Base-by-base conservation (phyloP, 306 rosid genomes). In the Chamaecrista fasciculata region DNA sequence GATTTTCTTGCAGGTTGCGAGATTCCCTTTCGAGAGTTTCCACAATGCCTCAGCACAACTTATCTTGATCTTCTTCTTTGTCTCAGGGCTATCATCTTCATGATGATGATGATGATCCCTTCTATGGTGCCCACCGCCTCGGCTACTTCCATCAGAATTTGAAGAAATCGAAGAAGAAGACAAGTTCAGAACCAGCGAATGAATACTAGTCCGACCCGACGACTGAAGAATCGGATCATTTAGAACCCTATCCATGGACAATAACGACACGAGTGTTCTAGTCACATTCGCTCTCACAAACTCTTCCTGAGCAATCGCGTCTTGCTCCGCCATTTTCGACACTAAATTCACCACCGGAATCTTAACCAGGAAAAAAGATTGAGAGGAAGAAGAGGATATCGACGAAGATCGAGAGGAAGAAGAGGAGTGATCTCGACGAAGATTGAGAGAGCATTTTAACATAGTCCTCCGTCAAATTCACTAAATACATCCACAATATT, bases 11-110 rank as follows among this genome's bases (percentile, higher is more conserved):
- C 91, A 79, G 61, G 84, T 81, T 8, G n/a, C n/a, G 49, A 86
- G 71, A 61, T 87, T 84, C 23, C 60, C 86, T 67, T 57, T 78
- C 19, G 91, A 84, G 67, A 92, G 83, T 63, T 85, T 92, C 95
- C 96, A 92, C 34, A 92, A 62, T 23, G 98, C 98, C 82, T 78
- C 79, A 8, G 96, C 87, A 72, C 96, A 89, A 52, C 73, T 80
- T 23, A 81, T 70, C 77, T 86, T 89, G 61, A 87, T 62, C 69
- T 70, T 59, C 36, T 75, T 81, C 86, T 85, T 87, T 36, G 79
- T 59, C 58, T 83, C 91, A 3, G 75, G 78, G 59, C 75, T 72
- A 66, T 92, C 96, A 11, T 47, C 73, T 67, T 89, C 90, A 10
- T 52, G n/a, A n/a, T n/a, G n/a, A n/a, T n/a, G n/a, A n/a, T n/a